phyloP scores from a whole-genome alignment of 129 eudicot species.

The Lactuca sativa region DNA sequence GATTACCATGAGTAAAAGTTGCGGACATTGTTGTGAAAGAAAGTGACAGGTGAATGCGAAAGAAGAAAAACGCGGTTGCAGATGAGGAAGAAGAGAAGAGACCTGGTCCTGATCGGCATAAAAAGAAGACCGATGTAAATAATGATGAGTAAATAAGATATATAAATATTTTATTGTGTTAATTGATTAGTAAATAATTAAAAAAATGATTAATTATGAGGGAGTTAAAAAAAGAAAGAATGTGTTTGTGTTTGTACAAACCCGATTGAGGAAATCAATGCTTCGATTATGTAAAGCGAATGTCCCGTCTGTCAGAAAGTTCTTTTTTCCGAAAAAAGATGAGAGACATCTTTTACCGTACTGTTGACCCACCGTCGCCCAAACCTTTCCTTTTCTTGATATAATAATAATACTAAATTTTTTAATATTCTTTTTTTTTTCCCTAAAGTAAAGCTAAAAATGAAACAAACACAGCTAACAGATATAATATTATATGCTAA shows the following conservation, averaged over 20 bases:
- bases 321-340: neutral
- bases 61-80: neutral
- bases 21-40: neutral
- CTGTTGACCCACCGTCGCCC: neutral
- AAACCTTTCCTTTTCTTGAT: neutral
- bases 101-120: neutral
- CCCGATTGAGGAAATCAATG: constrained; percentile 1
- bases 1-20: neutral
- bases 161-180: too few relatives aligned
- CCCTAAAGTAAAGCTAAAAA: neutral
- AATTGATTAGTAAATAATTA: neutral
- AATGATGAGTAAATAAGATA: neutral
- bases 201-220: neutral
- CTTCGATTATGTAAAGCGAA: neutral
- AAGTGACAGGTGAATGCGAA: neutral
- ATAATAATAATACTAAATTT: too few relatives aligned
- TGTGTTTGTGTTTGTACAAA: neutral
- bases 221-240: neutral
- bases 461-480: neutral
- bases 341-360: constrained; percentile 1
- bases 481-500: neutral
- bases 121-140: neutral
- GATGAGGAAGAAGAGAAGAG: neutral
- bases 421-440: neutral
- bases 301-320: constrained; percentile 1